These are phyloP conservation scores for Fusarium praegraminearum DNA, from an alignment of 2,329 filamentous ascomycete genomes.

Conservation along the genomic window DNA sequence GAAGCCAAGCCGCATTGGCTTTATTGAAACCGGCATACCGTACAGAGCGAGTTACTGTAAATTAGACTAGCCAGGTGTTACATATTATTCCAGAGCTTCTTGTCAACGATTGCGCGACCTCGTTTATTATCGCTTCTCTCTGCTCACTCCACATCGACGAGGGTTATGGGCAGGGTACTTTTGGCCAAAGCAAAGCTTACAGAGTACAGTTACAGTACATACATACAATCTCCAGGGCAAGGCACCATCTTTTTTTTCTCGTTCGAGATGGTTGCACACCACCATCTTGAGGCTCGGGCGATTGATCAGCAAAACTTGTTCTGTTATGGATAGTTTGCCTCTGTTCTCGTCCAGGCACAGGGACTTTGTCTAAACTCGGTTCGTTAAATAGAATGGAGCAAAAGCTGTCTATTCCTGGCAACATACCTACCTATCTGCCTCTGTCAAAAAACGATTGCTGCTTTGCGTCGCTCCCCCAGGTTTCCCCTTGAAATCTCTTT, in stretches of 20 bases:
- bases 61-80: neutral
- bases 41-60: conserved; percentile 4
- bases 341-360: conserved; percentile 37
- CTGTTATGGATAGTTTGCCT: conserved; percentile 38
- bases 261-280: conserved; percentile 32
- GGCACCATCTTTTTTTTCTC: conserved; percentile 6
- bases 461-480: conserved; percentile 3
- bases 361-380: conserved; percentile 14
- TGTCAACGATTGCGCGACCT: neutral
- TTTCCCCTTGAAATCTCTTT: neutral
- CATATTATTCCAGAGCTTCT: neutral
- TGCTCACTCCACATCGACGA: neutral
- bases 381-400: neutral
- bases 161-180: neutral
- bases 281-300: conserved; percentile 33
- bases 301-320: conserved; percentile 39
- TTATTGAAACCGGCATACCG: conserved; percentile 9
- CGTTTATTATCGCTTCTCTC: neutral
- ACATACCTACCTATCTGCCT: neutral
- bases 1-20: conserved; percentile 22
- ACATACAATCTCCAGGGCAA: conserved; percentile 9
- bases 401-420: conserved; percentile 6
- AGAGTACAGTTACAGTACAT: neutral
- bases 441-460: neutral
- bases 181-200: neutral